Percentiles rank a stretch among this genome's conserved stretches.
These are phyloP conservation scores for Neophaeococcomyces aloes DNA, from an alignment of 2,329 filamentous ascomycete genomes.

Conservation along the genomic window DNA sequence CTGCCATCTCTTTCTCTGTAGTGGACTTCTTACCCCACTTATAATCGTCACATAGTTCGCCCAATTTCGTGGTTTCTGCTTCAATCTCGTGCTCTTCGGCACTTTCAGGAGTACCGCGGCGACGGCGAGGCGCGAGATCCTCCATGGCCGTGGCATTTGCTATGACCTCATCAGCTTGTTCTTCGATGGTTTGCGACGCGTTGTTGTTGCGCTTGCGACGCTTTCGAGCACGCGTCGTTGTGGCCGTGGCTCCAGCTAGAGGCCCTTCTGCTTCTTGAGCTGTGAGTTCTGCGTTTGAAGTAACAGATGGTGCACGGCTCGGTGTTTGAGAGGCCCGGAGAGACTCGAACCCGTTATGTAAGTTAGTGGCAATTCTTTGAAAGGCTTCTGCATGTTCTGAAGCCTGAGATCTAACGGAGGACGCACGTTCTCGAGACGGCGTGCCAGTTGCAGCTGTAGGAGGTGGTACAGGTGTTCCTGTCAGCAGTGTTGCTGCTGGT, in stretches of 20 bases:
- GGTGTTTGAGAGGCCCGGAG: background rate
- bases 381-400: slow-evolving; percentile 15
- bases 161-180: slow-evolving; percentile 17
- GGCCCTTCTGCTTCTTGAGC: background rate
- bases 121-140: background rate
- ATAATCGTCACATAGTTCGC: slow-evolving; percentile 44
- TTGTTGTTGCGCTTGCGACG: slow-evolving; percentile 4
- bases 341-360: slow-evolving; percentile 16
- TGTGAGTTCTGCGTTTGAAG: background rate
- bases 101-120: slow-evolving; percentile 30
- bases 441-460: slow-evolving; percentile 6
- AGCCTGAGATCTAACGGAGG: slow-evolving; percentile 5
- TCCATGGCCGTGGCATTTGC: slow-evolving; percentile 12
- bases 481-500: slow-evolving; percentile 4
- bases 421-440: background rate
- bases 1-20: slow-evolving; percentile 48
- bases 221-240: slow-evolving; percentile 7
- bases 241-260: too few species aligned
- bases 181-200: slow-evolving; percentile 6
- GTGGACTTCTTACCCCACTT: slow-evolving; percentile 46
- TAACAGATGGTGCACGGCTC: background rate
- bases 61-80: slow-evolving; percentile 46
- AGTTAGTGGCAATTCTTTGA: slow-evolving; percentile 19
- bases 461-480: slow-evolving; percentile 5
- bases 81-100: slow-evolving; percentile 43